These are phyloP conservation scores for Phytophthora pseudosyringae DNA, from an alignment of 352 stramenopile genomes.

Conservation along the genomic window DNA sequence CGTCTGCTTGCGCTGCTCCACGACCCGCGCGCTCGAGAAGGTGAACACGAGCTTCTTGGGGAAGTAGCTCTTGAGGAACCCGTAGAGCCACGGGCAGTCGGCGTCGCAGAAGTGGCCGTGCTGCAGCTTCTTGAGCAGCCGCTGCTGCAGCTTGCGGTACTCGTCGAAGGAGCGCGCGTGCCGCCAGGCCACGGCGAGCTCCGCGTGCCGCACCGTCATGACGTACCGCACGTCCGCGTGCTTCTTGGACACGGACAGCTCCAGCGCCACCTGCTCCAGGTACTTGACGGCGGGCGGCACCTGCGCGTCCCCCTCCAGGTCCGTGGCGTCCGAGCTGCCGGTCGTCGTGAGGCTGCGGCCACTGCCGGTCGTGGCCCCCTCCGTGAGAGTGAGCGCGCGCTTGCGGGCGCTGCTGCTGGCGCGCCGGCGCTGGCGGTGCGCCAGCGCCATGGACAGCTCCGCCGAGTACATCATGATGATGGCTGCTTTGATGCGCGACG, in stretches of 20 bases:
- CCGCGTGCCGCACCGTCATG: constrained; percentile 50
- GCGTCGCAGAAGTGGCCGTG: constrained; percentile 79
- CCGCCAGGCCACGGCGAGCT: constrained; percentile 50
- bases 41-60: constrained; percentile 69
- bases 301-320: constrained; percentile 30
- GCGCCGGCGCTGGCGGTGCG: constrained; percentile 30
- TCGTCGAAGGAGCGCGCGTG: constrained; percentile 73
- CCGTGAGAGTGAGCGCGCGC: constrained; percentile 35
- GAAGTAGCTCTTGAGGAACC: constrained; percentile 82
- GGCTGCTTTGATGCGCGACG: constrained; percentile 17
- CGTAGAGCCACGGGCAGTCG: constrained; percentile 77
- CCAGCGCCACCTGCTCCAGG: constrained; percentile 57
- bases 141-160: constrained; percentile 73
- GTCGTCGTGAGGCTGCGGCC: constrained; percentile 21
- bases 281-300: constrained; percentile 53
- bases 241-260: constrained; percentile 57
- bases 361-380: constrained; percentile 14
- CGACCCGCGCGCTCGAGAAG: constrained; percentile 51
- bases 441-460: constrained; percentile 36
- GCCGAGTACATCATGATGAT: constrained; percentile 53
- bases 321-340: constrained; percentile 25
- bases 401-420: constrained; percentile 35
- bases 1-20: constrained; percentile 53
- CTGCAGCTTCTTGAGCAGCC: constrained; percentile 62
- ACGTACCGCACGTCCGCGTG: constrained; percentile 67